Base-by-base conservation (phyloP, 1,284 basidiomycete genomes). In the Pyrrhoderma noxium region DNA sequence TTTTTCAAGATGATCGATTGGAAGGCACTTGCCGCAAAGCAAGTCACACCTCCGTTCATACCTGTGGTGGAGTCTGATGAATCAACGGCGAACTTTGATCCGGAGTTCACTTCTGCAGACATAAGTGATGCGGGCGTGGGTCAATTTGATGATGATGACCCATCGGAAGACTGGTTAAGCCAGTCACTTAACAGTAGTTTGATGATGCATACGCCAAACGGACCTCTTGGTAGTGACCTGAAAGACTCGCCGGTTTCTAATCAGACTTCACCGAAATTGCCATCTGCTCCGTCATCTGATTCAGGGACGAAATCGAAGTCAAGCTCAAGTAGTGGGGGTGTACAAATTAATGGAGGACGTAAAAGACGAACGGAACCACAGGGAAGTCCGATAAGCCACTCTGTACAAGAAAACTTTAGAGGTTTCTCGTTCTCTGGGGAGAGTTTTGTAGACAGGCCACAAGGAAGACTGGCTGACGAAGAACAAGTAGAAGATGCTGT, bases 61-160 rank as follows among this genome's bases (percentile, higher is more conserved):
- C 96, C 96, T 13, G 79, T 89, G 55, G 94, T 99, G 58, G 95
- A 98, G 66, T 96, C 93, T 22, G 96, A 99, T 74, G 96, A 99
- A 70, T 93, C 88, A 21, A 93, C 93, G 27, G 86, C 87, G 60
- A 98, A 98, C 74, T 99, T 99, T 66, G 96, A 99, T 67, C 90
- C 93, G 38, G 94, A 98, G 69, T 99, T 99, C 68, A 99, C 96
- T 5, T 79, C 80, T 36, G 87, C 90, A 13, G 85, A 93, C 65
- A 71, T 96, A 56, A 74, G 79, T 25, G 87, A 83, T n/a, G 70
- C 76, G 31, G 74, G 73, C 45, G 72, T 80, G 58, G 72, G 77
- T 46, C 77, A 82, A 39, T 66, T 76, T 19, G 79, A 89, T 59
- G 87, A 88, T 58, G 79, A 82, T 59, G 87, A 89, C 59, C 85